Evolutionary conservation across 139 green algal species (phyloP), one percentile per base, ranked within the genome.

Genomic region (Micromonas commoda): DNA sequence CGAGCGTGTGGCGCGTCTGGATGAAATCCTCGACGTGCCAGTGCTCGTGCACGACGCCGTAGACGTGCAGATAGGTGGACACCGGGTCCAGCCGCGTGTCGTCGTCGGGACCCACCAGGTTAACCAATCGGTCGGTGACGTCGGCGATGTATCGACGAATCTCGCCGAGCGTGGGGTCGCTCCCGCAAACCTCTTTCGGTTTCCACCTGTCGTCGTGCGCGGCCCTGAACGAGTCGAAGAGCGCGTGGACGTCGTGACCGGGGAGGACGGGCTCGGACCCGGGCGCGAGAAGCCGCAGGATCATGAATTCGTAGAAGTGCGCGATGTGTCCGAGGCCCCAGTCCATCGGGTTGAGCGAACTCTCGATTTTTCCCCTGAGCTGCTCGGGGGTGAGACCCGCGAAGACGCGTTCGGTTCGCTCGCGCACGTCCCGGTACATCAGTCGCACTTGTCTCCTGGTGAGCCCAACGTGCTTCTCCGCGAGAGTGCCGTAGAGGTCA

Each of bases 261-360:
- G n/a, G n/a, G n/a, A n/a, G n/a, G 21, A 13, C 9, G 9, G 6
- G 31, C 34, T 74, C 35, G 64, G 16, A 21, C 20, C 34, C 35
- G 33, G 33, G 20, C 67, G 13, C 67, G 23, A 52, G 26, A 13
- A 28, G 16, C 16, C 64, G 64, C 26, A 71, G 20, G 19, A 28
- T 34, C 67, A 74, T 74, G 35, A 9, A 61, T 74, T 74, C 67
- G 67, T 74, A 74, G 39, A 74, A 74, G 67, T 74, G 67, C 16
- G 16, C 67, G 33, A 64, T 6, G 67, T 54, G 33, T 64, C 67
- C 67, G 67, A 52, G 26, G 9, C 26, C 31, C 67, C 67, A 74
- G 31, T 61, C 33, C 26, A 74, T 53, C 34, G 67, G 67, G 13
- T 74, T 54, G 4, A 9, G 5, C 35, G 26, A 23, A 4, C 67